Conservation (phyloP, 2,329 filamentous ascomycete genomes). For the Claviceps spartinae region DNA sequence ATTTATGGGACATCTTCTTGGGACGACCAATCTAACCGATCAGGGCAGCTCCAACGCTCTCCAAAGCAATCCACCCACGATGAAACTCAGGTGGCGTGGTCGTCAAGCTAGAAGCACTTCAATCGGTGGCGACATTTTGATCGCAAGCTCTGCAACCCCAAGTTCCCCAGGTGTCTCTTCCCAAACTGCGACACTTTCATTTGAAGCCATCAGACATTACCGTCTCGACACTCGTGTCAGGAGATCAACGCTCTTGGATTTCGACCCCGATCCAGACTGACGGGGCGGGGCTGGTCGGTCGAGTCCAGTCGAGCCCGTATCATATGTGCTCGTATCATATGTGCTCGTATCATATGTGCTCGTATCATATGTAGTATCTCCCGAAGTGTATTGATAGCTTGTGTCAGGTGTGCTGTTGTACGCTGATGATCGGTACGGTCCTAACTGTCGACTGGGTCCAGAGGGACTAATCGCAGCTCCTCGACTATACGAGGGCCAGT, state of each 20-base stretch:
- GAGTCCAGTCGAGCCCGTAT: constrained; percentile 20
- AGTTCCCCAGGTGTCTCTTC: neutral
- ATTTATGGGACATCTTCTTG: neutral
- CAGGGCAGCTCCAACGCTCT: neutral
- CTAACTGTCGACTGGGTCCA: constrained; percentile 34
- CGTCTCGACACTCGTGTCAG: constrained; percentile 45
- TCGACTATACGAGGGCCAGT: constrained; percentile 39
- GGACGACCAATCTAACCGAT: neutral
- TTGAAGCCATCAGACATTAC: constrained; percentile 14
- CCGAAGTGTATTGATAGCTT: constrained; percentile 22
- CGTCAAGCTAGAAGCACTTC: too few relatives aligned
- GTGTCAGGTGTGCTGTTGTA: constrained; percentile 31
- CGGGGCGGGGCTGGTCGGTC: constrained; percentile 45
- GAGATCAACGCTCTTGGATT: constrained; percentile 50
- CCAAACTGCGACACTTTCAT: neutral
- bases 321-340: constrained; percentile 20
- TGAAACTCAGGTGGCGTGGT: too few relatives aligned
- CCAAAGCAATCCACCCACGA: too few relatives aligned
- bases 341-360: constrained; percentile 20
- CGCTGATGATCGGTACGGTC: constrained; percentile 28
- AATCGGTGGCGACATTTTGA: too few relatives aligned
- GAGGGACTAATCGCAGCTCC: constrained; percentile 38
- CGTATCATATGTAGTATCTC: constrained; percentile 25
- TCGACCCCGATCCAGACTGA: constrained; percentile 38
- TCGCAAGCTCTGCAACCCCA: too few relatives aligned